Evolutionary conservation across 345 rosid genomes (phyloP).

Genomic region (Durio zibethinus): DNA sequence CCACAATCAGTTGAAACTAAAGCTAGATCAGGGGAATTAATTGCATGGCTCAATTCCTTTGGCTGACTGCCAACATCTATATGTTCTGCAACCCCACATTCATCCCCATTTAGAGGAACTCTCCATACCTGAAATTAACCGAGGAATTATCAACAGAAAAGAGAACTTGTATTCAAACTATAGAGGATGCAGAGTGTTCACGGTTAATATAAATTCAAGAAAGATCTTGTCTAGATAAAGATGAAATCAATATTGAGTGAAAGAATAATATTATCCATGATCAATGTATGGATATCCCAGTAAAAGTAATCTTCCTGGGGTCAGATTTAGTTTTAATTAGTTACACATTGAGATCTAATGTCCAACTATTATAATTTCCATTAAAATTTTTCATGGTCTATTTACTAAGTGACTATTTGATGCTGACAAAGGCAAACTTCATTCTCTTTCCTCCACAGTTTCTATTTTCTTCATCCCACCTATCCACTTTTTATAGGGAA

Average conservation of each 20-base stretch:
- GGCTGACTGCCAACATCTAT: constrained; percentile 60
- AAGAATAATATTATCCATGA: not conserved
- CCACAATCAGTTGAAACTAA: constrained; percentile 56
- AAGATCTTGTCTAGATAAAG: constrained; percentile 1
- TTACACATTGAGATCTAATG: not conserved
- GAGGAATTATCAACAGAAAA: not conserved
- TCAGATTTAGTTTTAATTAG: not conserved
- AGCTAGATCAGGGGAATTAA: constrained; percentile 35
- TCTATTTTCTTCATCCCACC: no score
- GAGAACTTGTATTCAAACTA: not conserved
- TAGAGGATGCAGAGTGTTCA: not conserved
- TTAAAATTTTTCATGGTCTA: not conserved
- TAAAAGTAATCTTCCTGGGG: not conserved
- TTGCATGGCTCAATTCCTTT: constrained; percentile 54
- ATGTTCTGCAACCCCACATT: constrained; percentile 45
- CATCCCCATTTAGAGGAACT: constrained; percentile 36
- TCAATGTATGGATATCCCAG: not conserved
- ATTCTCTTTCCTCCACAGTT: no score
- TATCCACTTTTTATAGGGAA: not conserved
- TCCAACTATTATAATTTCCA: not conserved
- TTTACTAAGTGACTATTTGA: not conserved
- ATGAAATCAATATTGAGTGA: not conserved
- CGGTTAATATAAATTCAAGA: not conserved
- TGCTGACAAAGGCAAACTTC: not conserved
- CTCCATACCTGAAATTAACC: constrained; percentile 48